Evolutionary conservation across 305 asterid species (phyloP).

Genomic region (Fraxinus sp.): DNA sequence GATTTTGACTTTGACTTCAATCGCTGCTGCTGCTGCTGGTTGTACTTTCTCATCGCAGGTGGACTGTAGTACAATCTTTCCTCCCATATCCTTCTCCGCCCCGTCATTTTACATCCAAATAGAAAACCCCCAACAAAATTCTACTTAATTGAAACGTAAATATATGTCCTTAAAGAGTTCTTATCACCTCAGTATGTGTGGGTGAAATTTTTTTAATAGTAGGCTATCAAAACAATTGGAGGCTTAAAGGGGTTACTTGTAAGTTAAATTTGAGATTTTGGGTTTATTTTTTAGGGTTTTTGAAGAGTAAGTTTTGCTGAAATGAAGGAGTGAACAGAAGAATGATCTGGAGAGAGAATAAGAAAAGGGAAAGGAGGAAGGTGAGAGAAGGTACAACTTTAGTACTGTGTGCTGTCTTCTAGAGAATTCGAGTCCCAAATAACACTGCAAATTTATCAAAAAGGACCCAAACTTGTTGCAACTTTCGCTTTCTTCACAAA

Average conservation of each 20-base stretch:
- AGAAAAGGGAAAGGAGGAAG: too few species aligned
- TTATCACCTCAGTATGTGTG: background rate
- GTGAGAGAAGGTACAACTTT: too few species aligned
- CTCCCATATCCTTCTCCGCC: constrained; percentile 54
- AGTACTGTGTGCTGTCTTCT: too few species aligned
- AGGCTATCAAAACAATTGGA: background rate
- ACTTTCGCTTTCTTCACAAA: too few species aligned
- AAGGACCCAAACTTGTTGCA: too few species aligned
- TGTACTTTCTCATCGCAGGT: constrained; percentile 68
- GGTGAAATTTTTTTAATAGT: background rate
- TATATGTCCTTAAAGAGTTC: background rate
- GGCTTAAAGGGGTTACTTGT: background rate
- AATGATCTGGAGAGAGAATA: too few species aligned
- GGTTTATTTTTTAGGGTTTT: too few species aligned
- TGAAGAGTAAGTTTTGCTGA: too few species aligned
- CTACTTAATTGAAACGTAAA: background rate
- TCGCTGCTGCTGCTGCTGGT: constrained; percentile 37
- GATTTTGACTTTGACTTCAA: constrained; percentile 40
- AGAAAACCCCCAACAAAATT: constrained; percentile 3
- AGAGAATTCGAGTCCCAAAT: too few species aligned
- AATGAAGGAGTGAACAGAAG: too few species aligned
- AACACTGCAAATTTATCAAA: too few species aligned
- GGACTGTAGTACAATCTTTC: constrained; percentile 77
- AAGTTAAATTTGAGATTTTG: background rate
- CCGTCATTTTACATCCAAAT: constrained; percentile 41